Conservation (phyloP, 768 basidiomycete genomes). For the Rhizopogon roseolus region DNA sequence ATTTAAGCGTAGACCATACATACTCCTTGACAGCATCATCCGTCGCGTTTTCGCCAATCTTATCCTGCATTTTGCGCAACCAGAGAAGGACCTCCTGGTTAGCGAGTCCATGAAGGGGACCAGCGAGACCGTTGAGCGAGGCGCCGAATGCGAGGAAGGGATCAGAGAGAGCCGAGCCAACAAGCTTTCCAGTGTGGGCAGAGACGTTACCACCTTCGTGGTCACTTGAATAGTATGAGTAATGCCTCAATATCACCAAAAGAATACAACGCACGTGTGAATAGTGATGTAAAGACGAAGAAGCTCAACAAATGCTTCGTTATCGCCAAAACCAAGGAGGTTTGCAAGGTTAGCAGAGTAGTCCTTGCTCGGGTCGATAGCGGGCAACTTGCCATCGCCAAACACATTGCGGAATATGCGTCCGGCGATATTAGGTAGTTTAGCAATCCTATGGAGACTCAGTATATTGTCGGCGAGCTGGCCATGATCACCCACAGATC, state of each 20-base stretch:
- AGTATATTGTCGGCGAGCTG: neutral
- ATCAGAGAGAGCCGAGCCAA: slow-evolving; percentile 93
- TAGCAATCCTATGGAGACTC: slow-evolving; percentile 72
- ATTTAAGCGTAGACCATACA: slow-evolving; percentile 91
- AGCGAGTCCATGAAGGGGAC: slow-evolving; percentile 93
- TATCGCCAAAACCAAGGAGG: slow-evolving; percentile 89
- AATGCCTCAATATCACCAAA: neutral
- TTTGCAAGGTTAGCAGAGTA: slow-evolving; percentile 87
- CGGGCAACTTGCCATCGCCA: slow-evolving; percentile 79
- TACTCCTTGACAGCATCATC: slow-evolving; percentile 91
- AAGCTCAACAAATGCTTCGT: slow-evolving; percentile 86
- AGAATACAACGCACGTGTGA: slow-evolving; percentile 55
- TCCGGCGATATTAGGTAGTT: slow-evolving; percentile 94
- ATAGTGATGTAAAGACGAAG: slow-evolving; percentile 96
- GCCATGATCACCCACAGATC: slow-evolving; percentile 52
- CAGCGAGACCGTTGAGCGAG: slow-evolving; percentile 92
- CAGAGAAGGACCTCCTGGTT: slow-evolving; percentile 97
- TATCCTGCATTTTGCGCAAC: slow-evolving; percentile 88
- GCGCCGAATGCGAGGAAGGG: slow-evolving; percentile 95
- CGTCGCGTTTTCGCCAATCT: slow-evolving; percentile 80
- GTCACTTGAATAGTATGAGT: slow-evolving; percentile 45
- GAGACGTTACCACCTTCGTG: slow-evolving; percentile 99
- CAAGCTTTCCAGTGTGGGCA: slow-evolving; percentile 89
- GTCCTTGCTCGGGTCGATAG: slow-evolving; percentile 81
- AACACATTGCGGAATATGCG: slow-evolving; percentile 89